Base-by-base conservation (phyloP, 257 asterid genomes). In the Capsicum rhomboideum region DNA sequence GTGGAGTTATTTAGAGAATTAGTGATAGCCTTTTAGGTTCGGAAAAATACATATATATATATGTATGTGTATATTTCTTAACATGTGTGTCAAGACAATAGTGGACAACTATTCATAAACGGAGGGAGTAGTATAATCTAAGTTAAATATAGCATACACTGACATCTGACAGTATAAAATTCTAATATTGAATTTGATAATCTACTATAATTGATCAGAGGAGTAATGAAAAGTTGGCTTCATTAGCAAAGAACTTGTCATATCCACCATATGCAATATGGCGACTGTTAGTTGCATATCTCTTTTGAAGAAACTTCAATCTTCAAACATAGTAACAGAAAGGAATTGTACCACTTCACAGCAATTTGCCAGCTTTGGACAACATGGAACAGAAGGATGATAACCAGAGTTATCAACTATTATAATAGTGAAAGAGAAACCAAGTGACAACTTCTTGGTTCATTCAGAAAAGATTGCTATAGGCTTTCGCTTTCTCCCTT, bases 401-500 rank as follows among this genome's bases (percentile, higher is more conserved):
- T 26, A 10, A 6, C 23, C 17, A 59, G 34, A 59, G 68, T 56
- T 53, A 16, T 53, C 61, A 55, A 20, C 21, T 17, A 52, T 52
- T 52, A 55, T 18, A 5, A 55, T 55, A 55, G 10, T 52, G 55
- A 52, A 55, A 55, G 23, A 55, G 61, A 55, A 55, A 55, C 23
- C n/a, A 17, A 55, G 21, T 55, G 61, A 16, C 23, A 55, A 9
- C 18, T 17, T 16, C 61, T 3, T 55, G 21, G 6, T 55, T 55
- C 61, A 17, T 40, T 88, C 72, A 79, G 77, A 37, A 83, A 84
- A 89, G 90, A 86, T 86, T 85, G 56, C 91, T 88, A 80, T 83
- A 68, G 31, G 85, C 88, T 68, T 89, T 87, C 0, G 91, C 90
- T 82, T 89, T 89, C 53, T 89, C 88, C 83, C 84, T 83, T 23